These are phyloP conservation scores for Entophlyctis luteolus DNA, from an alignment of 192 early-diverging fungal genomes.

Conservation along the genomic window DNA sequence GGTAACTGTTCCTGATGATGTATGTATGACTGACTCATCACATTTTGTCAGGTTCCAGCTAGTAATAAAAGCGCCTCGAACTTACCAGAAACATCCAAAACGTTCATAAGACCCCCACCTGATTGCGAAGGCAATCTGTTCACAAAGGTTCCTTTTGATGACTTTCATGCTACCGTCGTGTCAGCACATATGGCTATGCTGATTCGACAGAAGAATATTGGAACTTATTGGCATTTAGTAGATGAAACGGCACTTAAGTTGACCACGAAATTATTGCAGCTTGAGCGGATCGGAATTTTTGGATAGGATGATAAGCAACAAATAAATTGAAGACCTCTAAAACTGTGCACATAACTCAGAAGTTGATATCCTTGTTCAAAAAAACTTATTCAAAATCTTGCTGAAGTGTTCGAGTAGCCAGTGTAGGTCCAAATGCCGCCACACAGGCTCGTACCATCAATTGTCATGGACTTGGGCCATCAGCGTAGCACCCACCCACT, in stretches of 20 bases:
- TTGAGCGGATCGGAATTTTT: neutral
- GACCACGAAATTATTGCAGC: neutral
- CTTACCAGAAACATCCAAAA: neutral
- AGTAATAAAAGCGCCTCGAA: neutral
- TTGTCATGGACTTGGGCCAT: too few species aligned
- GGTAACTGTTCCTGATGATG: neutral
- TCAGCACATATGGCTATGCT: slow-evolving; percentile 20
- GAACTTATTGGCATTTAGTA: slow-evolving; percentile 22
- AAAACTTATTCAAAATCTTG: too few species aligned
- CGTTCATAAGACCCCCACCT: slow-evolving; percentile 25
- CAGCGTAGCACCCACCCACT: too few species aligned
- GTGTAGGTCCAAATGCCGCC: too few species aligned
- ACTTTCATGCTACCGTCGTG: slow-evolving; percentile 4
- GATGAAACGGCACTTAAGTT: slow-evolving; percentile 1
- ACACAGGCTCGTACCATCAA: too few species aligned
- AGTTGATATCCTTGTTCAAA: too few species aligned
- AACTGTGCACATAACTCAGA: too few species aligned
- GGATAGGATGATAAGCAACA: too few species aligned
- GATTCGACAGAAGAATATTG: neutral
- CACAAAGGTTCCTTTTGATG: neutral
- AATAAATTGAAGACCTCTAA: too few species aligned
- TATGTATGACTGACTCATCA: neutral
- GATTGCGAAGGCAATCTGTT: neutral
- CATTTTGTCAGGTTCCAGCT: neutral
- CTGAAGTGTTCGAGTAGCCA: too few species aligned